These are phyloP conservation scores for Trametes punicea DNA, from an alignment of 768 basidiomycete genomes.

Conservation along the genomic window DNA sequence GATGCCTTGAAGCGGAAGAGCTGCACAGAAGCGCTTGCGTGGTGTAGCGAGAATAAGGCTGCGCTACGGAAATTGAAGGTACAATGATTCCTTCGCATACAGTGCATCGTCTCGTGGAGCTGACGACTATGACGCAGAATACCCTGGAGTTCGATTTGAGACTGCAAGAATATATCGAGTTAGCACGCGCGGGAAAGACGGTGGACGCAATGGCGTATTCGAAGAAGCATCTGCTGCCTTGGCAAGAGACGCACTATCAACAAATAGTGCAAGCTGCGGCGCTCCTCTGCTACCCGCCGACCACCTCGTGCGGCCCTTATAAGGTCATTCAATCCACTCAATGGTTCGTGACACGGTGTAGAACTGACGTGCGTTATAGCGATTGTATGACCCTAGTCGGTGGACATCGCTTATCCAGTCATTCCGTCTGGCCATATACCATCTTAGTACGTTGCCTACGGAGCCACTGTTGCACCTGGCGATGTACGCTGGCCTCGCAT, in stretches of 20 bases:
- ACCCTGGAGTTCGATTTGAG: constrained; percentile 95
- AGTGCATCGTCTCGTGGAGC: too few relatives aligned
- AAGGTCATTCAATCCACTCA: constrained; percentile 45
- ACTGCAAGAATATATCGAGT: constrained; percentile 94
- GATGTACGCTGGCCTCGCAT: constrained; percentile 87
- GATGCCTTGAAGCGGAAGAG: constrained; percentile 68
- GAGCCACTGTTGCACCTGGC: constrained; percentile 86
- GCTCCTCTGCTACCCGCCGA: constrained; percentile 70
- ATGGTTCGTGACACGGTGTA: neutral
- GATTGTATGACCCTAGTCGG: constrained; percentile 75
- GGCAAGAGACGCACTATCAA: constrained; percentile 76
- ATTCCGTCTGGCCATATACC: constrained; percentile 86
- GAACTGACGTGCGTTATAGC: constrained; percentile 40
- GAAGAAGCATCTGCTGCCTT: constrained; percentile 73
- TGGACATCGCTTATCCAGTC: constrained; percentile 74
- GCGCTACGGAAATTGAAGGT: constrained; percentile 92
- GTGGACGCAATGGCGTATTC: constrained; percentile 82
- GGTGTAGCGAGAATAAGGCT: constrained; percentile 96
- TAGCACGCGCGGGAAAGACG: constrained; percentile 63
- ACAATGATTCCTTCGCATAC: neutral
- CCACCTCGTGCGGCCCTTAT: constrained; percentile 74
- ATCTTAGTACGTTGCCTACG: constrained; percentile 81
- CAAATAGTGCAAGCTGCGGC: constrained; percentile 78
- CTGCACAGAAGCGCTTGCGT: constrained; percentile 85
- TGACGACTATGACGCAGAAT: constrained; percentile 49